Conservation (phyloP, 768 basidiomycete species). For the Tricholoma sp. region DNA sequence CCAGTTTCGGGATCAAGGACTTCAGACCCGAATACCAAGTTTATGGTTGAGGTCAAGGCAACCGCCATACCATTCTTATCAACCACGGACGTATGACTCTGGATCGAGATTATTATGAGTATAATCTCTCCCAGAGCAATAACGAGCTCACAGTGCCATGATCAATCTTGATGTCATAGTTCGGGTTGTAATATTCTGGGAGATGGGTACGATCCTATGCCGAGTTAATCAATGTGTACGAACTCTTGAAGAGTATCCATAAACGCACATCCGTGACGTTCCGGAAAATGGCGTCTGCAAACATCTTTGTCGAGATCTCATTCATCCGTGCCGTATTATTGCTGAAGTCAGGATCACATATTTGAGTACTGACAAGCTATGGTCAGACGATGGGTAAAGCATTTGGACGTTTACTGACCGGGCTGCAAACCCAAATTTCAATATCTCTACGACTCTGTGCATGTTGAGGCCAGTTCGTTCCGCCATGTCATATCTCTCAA, state of each 20-base stretch:
- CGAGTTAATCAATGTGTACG: not conserved
- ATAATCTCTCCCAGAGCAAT: not conserved
- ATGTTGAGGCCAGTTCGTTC: constrained; percentile 58
- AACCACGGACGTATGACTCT: constrained; percentile 83
- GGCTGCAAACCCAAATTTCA: constrained; percentile 67
- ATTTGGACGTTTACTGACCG: constrained; percentile 26
- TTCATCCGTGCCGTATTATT: constrained; percentile 51
- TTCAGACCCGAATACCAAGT: constrained; percentile 82
- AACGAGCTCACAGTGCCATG: constrained; percentile 73
- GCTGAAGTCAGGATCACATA: constrained; percentile 74
- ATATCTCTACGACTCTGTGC: constrained; percentile 78
- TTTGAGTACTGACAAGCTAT: constrained; percentile 53
- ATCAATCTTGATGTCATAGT: constrained; percentile 71
- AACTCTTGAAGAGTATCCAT: constrained; percentile 1
- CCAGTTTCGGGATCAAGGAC: constrained; percentile 87
- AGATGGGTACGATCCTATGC: constrained; percentile 76
- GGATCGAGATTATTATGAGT: constrained; percentile 3
- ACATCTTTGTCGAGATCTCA: constrained; percentile 65
- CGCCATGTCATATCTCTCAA: constrained; percentile 64
- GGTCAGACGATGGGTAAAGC: not conserved
- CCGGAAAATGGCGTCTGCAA: constrained; percentile 49
- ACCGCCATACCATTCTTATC: constrained; percentile 88
- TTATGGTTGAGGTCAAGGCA: constrained; percentile 83
- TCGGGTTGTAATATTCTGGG: constrained; percentile 78
- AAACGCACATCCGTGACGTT: constrained; percentile 80